Evolutionary conservation across 2,329 filamentous ascomycete species (phyloP).

Genomic region (Cryphonectria nitschkei): DNA sequence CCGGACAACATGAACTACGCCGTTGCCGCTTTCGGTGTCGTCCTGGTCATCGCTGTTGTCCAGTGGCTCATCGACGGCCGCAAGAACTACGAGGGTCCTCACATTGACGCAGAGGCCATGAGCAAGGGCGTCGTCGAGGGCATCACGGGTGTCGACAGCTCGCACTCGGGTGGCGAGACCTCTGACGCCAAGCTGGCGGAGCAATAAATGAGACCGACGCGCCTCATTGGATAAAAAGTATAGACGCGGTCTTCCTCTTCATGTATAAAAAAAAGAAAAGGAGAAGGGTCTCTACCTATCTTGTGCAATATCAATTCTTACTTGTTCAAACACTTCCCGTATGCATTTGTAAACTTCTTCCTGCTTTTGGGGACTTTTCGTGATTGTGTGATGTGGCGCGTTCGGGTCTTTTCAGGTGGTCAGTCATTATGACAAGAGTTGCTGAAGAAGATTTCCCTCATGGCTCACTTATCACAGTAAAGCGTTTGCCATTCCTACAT

Average conservation of each 20-base stretch:
- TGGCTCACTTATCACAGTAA: background rate
- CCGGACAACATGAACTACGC: conserved; percentile 69
- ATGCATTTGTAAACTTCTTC: background rate
- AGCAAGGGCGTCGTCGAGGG: conserved; percentile 31
- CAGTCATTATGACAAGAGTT: background rate
- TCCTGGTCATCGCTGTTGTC: conserved; percentile 47
- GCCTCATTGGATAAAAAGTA: background rate
- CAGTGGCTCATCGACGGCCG: conserved; percentile 55
- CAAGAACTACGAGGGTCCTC: conserved; percentile 50
- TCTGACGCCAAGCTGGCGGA: conserved; percentile 21
- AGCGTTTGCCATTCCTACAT: background rate
- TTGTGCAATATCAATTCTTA: background rate
- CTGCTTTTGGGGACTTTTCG: background rate
- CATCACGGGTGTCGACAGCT: conserved; percentile 25
- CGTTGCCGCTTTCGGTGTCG: conserved; percentile 52
- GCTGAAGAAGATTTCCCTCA: background rate
- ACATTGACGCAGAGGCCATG: conserved; percentile 34
- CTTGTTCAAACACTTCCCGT: background rate
- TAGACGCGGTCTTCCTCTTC: background rate
- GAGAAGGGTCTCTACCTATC: background rate
- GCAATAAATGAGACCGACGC: background rate
- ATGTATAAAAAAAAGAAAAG: background rate
- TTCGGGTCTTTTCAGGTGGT: background rate
- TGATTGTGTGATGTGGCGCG: background rate
- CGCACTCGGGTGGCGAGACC: conserved; percentile 8